phyloP scores from a whole-genome alignment of 225 moss, liverwort and hornwort genomes.

The Anthoceros angustus region DNA sequence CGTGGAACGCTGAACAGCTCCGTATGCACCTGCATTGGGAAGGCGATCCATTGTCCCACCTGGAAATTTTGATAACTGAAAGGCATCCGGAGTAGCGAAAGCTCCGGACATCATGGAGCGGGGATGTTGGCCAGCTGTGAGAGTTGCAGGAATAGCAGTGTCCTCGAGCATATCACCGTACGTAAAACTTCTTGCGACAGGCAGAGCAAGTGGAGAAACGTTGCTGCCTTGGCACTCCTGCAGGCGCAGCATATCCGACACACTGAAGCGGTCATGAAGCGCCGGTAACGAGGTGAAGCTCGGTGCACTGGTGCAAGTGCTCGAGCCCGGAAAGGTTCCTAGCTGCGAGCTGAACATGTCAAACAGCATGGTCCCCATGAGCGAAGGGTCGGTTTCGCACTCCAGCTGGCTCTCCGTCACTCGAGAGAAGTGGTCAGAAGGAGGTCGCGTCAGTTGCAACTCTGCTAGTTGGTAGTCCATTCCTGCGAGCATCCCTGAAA shows the following conservation, averaged over 20 bases:
- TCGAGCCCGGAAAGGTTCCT: background rate
- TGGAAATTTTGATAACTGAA: background rate
- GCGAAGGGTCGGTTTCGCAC: background rate
- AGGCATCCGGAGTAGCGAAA: background rate
- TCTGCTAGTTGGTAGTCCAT: background rate
- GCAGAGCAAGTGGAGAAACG: background rate
- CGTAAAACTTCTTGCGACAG: background rate
- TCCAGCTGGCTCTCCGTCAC: background rate
- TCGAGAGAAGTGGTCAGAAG: background rate
- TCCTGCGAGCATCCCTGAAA: background rate
- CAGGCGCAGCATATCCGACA: background rate
- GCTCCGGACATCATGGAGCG: background rate
- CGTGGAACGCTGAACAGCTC: background rate
- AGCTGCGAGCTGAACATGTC: slow-evolving; percentile 3
- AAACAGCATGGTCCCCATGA: background rate
- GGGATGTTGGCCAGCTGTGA: background rate
- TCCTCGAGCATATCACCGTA: background rate
- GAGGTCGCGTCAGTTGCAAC: background rate
- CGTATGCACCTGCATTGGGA: background rate
- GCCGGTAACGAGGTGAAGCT: background rate
- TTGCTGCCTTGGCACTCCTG: background rate
- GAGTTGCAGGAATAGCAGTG: background rate
- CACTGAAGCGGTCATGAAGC: background rate
- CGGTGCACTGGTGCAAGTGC: background rate
- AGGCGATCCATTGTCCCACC: too few species aligned